phyloP scores from a whole-genome alignment of 1,284 basidiomycete species.

The Boletellus deceptivus region DNA sequence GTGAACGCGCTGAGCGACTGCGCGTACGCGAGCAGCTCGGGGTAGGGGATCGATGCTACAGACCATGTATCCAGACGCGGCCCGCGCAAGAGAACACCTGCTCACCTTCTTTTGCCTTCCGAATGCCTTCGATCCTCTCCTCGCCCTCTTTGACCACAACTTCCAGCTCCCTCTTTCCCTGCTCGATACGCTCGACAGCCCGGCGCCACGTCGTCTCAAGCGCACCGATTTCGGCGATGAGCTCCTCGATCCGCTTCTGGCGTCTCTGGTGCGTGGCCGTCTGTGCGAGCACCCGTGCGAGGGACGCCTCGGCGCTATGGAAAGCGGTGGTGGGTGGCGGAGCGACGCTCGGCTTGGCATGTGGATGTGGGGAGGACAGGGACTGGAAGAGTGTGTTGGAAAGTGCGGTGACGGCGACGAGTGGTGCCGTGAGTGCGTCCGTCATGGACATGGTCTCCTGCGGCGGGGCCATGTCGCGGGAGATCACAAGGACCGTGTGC shows the following conservation, averaged over 20 bases:
- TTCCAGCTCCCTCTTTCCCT: conserved; percentile 65
- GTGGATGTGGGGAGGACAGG: conserved; percentile 53
- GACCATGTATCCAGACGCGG: conserved; percentile 4
- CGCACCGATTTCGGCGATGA: conserved; percentile 66
- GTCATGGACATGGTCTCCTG: conserved; percentile 40
- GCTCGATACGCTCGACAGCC: conserved; percentile 59
- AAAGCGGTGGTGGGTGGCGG: conserved; percentile 63
- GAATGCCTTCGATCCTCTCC: conserved; percentile 63
- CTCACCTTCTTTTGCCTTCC: conserved; percentile 67
- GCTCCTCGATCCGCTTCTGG: conserved; percentile 66
- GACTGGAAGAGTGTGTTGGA: conserved; percentile 70
- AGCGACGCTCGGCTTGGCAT: conserved; percentile 54
- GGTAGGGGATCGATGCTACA: conserved; percentile 72
- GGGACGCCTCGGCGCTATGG: conserved; percentile 55
- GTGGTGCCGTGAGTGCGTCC: conserved; percentile 57
- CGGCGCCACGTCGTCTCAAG: conserved; percentile 66
- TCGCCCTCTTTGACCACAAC: conserved; percentile 69
- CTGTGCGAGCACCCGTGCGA: conserved; percentile 63
- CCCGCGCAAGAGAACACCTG: not conserved
- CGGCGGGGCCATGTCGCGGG: not conserved
- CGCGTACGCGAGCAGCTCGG: conserved; percentile 75
- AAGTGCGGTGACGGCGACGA: conserved; percentile 61
- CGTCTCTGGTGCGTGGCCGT: conserved; percentile 70
- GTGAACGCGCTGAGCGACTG: conserved; percentile 79
- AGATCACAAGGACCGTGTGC: no score